phyloP scores from a whole-genome alignment of 176 grass and related monocot species.

The Oryza brachyantha region DNA sequence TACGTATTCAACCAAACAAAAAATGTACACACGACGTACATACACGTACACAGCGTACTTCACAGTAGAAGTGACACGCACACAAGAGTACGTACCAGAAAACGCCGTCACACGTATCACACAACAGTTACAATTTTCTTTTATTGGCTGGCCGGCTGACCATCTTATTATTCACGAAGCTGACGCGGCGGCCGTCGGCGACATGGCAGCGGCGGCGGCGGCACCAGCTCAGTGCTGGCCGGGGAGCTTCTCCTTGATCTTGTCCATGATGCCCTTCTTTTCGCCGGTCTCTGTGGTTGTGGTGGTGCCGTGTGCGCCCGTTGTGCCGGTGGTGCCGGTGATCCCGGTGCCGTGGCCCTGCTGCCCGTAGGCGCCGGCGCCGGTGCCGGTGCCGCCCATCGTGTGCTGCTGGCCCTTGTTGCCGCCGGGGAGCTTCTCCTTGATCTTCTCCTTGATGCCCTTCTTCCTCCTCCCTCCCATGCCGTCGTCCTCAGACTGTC shows the following conservation, averaged over 20 bases:
- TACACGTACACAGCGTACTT: not conserved
- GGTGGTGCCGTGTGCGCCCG: not conserved
- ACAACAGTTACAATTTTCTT: not conserved
- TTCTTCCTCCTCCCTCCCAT: slow-evolving; percentile 66
- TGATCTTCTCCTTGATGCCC: slow-evolving; percentile 65
- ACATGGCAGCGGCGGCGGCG: no score
- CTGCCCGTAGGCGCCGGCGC: not conserved
- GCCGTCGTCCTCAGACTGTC: slow-evolving; percentile 56
- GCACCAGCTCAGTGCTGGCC: slow-evolving; percentile 41
- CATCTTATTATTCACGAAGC: not conserved
- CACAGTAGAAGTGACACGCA: not conserved
- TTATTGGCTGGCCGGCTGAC: not conserved
- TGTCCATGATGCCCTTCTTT: slow-evolving; percentile 69
- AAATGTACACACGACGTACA: not conserved
- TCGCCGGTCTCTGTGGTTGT: slow-evolving; percentile 20
- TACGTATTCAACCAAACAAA: not conserved
- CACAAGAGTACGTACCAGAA: not conserved
- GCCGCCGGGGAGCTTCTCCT: slow-evolving; percentile 54
- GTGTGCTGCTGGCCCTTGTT: slow-evolving; percentile 13
- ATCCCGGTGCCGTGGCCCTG: slow-evolving; percentile 21
- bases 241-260: slow-evolving; percentile 85
- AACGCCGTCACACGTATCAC: not conserved
- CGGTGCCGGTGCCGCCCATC: not conserved
- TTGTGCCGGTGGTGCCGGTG: not conserved
- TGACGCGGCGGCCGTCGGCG: not conserved